Percentiles rank a stretch among this genome's conserved stretches.
Evolutionary conservation across 495 filamentous ascomycete genomes (phyloP).

Genomic region (Aspergillus bertholletiae): DNA sequence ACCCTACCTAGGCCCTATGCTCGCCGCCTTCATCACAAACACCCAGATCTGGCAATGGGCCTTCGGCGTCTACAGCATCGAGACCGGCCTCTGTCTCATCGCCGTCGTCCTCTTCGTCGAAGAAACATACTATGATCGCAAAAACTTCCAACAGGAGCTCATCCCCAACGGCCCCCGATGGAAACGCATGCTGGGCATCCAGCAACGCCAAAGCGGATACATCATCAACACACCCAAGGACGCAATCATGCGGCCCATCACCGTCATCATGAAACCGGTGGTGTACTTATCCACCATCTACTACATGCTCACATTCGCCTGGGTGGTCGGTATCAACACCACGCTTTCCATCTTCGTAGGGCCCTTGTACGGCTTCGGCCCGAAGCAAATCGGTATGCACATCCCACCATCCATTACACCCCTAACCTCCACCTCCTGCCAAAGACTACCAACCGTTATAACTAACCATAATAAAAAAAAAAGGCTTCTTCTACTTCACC

Average conservation of each 20-base stretch:
- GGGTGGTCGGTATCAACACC: slow-evolving; percentile 61
- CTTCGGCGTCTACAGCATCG: slow-evolving; percentile 52
- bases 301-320: slow-evolving; percentile 58
- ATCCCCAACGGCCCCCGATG: slow-evolving; percentile 43
- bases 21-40: slow-evolving; percentile 55
- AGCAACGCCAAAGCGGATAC: slow-evolving; percentile 37
- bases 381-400: slow-evolving; percentile 46
- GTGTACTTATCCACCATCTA: slow-evolving; percentile 48
- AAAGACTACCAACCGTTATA: no score
- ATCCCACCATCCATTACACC: background rate
- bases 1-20: slow-evolving; percentile 58
- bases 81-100: slow-evolving; percentile 43
- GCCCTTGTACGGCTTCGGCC: slow-evolving; percentile 51
- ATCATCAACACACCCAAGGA: slow-evolving; percentile 38
- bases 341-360: slow-evolving; percentile 55
- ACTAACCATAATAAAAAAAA: no score
- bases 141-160: slow-evolving; percentile 16
- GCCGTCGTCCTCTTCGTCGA: slow-evolving; percentile 50
- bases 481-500: slow-evolving; percentile 58
- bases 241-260: slow-evolving; percentile 41
- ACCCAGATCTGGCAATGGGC: slow-evolving; percentile 48
- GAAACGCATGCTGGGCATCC: slow-evolving; percentile 40
- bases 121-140: slow-evolving; percentile 60
- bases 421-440: no score
- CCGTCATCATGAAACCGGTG: slow-evolving; percentile 47